Base-by-base conservation (phyloP, 2,329 filamentous ascomycete genomes). In the Xylaria sp. region DNA sequence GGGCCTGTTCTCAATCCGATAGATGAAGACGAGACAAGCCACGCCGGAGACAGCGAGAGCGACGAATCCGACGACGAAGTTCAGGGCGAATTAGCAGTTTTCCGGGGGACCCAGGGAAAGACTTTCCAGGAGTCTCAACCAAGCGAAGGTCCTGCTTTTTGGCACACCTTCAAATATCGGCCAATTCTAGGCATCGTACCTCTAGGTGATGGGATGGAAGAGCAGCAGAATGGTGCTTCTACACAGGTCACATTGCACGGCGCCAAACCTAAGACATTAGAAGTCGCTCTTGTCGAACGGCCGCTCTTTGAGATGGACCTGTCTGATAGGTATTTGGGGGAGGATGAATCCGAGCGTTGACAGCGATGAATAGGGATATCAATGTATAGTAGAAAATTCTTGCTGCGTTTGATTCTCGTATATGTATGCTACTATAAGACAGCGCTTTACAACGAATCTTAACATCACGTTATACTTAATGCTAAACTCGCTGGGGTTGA, bases 161-260 rank as follows among this genome's bases (percentile, higher is more conserved):
- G 94, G 93, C 89, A 90, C 78, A 97, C 94, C 5, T 94, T 92
- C 85, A 97, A 97, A 80, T 99, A 98, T 81, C 88, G 94, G 67
- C 93, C 94, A n/a, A 94, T 99, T 74, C 84, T 99, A 69, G 96
- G 94, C 63, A 81, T 90, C 44, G 85, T 88, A 42, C 83, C 84
- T 51, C 80, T 86, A 71, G 76, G 72, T 20, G 74, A 74, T 36
- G 78, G 77, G 62, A 74, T 72, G 23, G 79, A 81, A 31, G 78
- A 78, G 15, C 75, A 73, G 68, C 69, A 65, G 40, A 72, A 73
- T 44, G 67, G 65, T 33, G 65, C 38, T 26, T 56, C 64, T 10
- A 65, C 67, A 13, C 60, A 67, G 40, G 60, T 49, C 7, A 42
- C 61, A 7, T 58, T 60, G 15, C 64, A 68, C 13, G 63, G 56